Base-by-base conservation (phyloP, 164 flowering plant genomes). In the Kingdonia uniflora region DNA sequence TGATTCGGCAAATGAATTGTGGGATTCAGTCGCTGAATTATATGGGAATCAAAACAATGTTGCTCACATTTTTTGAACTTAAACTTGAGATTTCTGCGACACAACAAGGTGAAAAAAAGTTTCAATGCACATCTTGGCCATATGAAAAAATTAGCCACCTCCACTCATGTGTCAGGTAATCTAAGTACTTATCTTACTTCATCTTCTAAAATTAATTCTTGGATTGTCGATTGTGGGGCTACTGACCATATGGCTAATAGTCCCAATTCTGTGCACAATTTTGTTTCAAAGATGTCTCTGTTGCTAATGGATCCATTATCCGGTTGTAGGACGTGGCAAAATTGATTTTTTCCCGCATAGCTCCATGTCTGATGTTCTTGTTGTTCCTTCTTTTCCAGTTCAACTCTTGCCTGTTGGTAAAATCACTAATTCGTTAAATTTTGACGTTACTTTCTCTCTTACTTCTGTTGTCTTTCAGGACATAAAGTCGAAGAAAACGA, bases 11-110 rank as follows among this genome's bases (percentile, higher is more conserved):
- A 21, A 47, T 13, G 26, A 47, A 19, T 47, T 42, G 45, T 42
- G 17, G 45, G 45, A 47, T 21, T 22, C 51, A 19, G n/a, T 47
- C 23, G 59, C 42, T 0, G 51, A 62, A 6, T n/a, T 0, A 13
- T 62, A 55, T 14, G 55, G 55, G 0, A 62, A 42, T 55, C 59
- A 41, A 17, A 62, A 62, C 15, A 61, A 54, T 55, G 11, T 16
- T 14, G 50, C 59, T 43, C 13, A 13, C 48, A 42, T n/a, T 42
- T 1, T 54, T 61, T 38, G 12, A 49, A 35, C 24, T 62, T 5
- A 62, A 55, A 33, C 19, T 7, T 22, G 51, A 55, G 17, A 55
- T 62, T 41, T 29, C 49, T 19, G 37, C 7, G 21, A 35, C 37
- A 6, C 5, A 26, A 6, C 43, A 55, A 26, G n/a, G 65, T 49